Percentiles rank a stretch among this genome's conserved stretches.
Conservation (phyloP, 495 filamentous ascomycete species). For the Penicillium cataractarum region DNA sequence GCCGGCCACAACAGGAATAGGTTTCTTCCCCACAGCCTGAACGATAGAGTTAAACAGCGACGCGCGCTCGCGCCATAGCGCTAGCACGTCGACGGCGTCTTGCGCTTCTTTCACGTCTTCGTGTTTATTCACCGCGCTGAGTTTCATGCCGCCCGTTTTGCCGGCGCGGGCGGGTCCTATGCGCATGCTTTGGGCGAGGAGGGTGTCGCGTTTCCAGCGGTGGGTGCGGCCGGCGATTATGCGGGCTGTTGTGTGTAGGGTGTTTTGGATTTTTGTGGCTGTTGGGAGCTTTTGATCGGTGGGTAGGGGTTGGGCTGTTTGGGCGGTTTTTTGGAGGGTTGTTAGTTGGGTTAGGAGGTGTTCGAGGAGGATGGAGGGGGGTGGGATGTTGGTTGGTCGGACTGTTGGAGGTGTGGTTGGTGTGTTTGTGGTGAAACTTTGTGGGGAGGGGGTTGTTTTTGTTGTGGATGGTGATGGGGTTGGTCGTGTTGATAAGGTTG, state of each 20-base stretch:
- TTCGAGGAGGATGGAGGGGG: conserved; percentile 79
- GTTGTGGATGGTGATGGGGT: conserved; percentile 10
- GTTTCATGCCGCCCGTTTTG: conserved; percentile 81
- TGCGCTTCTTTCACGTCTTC: conserved; percentile 84
- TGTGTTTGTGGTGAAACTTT: conserved; percentile 18
- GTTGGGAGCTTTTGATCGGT: neutral
- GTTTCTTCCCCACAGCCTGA: conserved; percentile 37
- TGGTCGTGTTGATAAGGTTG: neutral
- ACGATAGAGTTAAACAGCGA: conserved; percentile 45
- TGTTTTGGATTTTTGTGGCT: conserved; percentile 49
- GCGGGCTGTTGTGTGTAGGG: conserved; percentile 69
- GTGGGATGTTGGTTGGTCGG: conserved; percentile 86
- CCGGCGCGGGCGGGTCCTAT: conserved; percentile 72
- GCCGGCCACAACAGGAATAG: conserved; percentile 71
- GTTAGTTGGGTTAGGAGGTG: conserved; percentile 70
- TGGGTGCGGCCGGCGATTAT: conserved; percentile 84
- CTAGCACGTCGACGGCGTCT: conserved; percentile 78
- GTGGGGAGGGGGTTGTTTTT: conserved; percentile 11
- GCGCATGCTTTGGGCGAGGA: conserved; percentile 84
- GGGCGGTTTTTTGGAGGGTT: conserved; percentile 40
- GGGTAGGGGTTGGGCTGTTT: conserved; percentile 26
- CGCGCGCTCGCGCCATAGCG: conserved; percentile 63
- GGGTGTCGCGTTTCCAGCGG: conserved; percentile 87
- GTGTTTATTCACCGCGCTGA: conserved; percentile 76
- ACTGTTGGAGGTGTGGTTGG: conserved; percentile 29